Evolutionary conservation across 345 rosid genomes (phyloP), one percentile per base, ranked within the genome.

Genomic region (Aegle marmelos): DNA sequence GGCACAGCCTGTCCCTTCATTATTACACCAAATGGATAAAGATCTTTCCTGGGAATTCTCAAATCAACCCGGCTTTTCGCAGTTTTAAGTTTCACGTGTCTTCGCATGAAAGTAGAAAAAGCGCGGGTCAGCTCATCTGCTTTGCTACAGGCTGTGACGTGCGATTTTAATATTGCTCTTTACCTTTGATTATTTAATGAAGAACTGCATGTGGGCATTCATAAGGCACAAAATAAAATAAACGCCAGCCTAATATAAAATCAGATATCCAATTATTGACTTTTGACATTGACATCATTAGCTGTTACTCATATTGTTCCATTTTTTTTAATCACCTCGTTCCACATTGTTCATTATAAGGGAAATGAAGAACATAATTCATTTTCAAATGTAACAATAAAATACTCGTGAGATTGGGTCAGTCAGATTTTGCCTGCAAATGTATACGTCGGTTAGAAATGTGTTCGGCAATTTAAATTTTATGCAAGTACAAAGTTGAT

Each of bases 131-230:
- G 25, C 50, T 13, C 33, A 13, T 22, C 2, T 66, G 75, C 73
- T 48, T 4, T 56, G 22, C 53, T 33, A 68, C 82, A 78, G 86
- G 75, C 75, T 72, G 81, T 50, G 70, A 73, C 34, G 57, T 76
- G 72, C 39, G 76, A 67, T 36, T 71, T 70, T 31, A 24, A 70
- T 73, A 63, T 69, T 73, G 24, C 9, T 63, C 22, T 2, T 61
- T 11, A 25, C 31, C 33, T 70, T 27, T 37, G 7, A n/a, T n/a
- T 63, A 48, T 67, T 50, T 33, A 68, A 30, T 75, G 17, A 39
- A 70, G 62, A 54, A 56, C 11, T 66, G 39, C 63, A 53, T 74
- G 59, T 60, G 72, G 31, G n/a, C 56, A 22, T 25, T 22, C 54
- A 22, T 17, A n/a, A 25, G 65, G 7, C 10, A 31, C 58, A 11